These are phyloP conservation scores for Agrocybe pediades DNA, from an alignment of 768 basidiomycete genomes.

Conservation along the genomic window DNA sequence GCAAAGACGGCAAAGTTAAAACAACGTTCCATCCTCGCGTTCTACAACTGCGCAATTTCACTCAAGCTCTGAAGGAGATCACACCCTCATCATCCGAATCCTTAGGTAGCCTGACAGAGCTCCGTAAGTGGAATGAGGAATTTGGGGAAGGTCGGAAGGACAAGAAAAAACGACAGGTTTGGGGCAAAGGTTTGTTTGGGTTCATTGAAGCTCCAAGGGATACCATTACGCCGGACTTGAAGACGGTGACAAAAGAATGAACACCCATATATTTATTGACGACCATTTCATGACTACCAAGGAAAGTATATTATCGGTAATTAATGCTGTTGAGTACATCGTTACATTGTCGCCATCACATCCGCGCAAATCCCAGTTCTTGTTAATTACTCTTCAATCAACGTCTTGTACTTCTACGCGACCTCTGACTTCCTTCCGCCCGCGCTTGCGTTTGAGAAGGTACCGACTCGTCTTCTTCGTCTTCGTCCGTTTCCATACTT, in stretches of 20 bases:
- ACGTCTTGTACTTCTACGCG: slow-evolving; percentile 27
- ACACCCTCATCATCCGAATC: slow-evolving; percentile 87
- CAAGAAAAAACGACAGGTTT: slow-evolving; percentile 67
- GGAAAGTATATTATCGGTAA: slow-evolving; percentile 5
- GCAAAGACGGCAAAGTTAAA: too few species aligned
- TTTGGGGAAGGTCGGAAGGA: slow-evolving; percentile 85
- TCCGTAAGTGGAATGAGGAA: slow-evolving; percentile 91
- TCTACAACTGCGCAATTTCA: slow-evolving; percentile 52
- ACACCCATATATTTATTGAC: neutral
- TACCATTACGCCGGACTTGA: slow-evolving; percentile 36
- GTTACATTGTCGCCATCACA: neutral
- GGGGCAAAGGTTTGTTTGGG: slow-evolving; percentile 89
- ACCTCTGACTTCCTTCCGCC: slow-evolving; percentile 25
- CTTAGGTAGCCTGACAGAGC: slow-evolving; percentile 70
- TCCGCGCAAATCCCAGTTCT: neutral
- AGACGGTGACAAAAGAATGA: slow-evolving; percentile 35
- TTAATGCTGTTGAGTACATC: slow-evolving; percentile 2
- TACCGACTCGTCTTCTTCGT: slow-evolving; percentile 16
- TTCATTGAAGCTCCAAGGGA: slow-evolving; percentile 56
- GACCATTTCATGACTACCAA: slow-evolving; percentile 5
- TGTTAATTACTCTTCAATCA: slow-evolving; percentile 1
- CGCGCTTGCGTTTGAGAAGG: slow-evolving; percentile 23
- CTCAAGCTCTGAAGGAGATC: slow-evolving; percentile 85
- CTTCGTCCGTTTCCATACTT: slow-evolving; percentile 46
- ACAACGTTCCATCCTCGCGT: too few species aligned